Evolutionary conservation across 805 yeast species (phyloP).

Genomic region (Pichia rugopelliculosa): DNA sequence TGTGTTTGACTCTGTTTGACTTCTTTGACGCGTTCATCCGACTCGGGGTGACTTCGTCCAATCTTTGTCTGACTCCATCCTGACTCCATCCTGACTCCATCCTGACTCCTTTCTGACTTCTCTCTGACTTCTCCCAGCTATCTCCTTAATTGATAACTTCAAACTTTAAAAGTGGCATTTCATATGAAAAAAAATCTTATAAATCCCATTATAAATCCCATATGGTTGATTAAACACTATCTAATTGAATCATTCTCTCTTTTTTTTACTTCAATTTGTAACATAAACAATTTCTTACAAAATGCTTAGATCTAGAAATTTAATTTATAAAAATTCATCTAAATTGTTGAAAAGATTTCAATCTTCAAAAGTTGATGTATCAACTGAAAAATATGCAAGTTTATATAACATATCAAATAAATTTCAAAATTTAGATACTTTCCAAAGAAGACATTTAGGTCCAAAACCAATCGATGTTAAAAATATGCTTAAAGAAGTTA

Average conservation of each 20-base stretch:
- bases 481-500: constrained; percentile 59
- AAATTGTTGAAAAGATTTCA: background rate
- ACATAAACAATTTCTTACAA: no score
- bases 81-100: background rate
- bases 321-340: background rate
- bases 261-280: no score
- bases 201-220: background rate
- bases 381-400: constrained; percentile 42
- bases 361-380: constrained; percentile 40
- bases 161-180: no score
- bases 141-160: no score
- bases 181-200: background rate
- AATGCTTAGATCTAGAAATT: constrained; percentile 6
- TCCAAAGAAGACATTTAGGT: constrained; percentile 87
- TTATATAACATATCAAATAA: constrained; percentile 37
- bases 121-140: no score
- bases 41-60: background rate
- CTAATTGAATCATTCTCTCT: no score
- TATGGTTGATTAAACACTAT: no score
- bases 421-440: constrained; percentile 54
- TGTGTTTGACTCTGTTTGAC: no score
- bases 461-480: constrained; percentile 57
- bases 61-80: background rate
- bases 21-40: background rate
- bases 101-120: background rate